These are phyloP conservation scores for Thelonectria discophora DNA, from an alignment of 2,329 filamentous ascomycete genomes.

Conservation along the genomic window DNA sequence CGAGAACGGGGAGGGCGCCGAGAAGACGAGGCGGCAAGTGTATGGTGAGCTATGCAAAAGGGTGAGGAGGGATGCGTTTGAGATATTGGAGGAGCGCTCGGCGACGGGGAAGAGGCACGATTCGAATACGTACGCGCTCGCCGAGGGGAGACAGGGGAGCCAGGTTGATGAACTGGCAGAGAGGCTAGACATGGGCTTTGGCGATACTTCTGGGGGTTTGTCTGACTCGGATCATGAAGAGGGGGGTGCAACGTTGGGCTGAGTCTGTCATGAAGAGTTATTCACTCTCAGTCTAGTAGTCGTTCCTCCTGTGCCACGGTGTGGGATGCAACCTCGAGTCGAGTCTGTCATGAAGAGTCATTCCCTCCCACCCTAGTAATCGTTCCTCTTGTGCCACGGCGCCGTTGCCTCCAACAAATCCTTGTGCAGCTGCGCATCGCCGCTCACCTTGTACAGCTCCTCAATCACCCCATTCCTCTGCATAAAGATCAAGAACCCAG, in stretches of 20 bases:
- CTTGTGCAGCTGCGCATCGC: slow-evolving; percentile 51
- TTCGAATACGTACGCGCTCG: slow-evolving; percentile 41
- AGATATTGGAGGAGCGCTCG: slow-evolving; percentile 41
- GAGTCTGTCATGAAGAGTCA: background rate
- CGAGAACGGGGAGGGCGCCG: slow-evolving; percentile 10
- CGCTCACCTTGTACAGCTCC: slow-evolving; percentile 48
- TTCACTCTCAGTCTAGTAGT: slow-evolving; percentile 42
- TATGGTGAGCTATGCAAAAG: slow-evolving; percentile 40
- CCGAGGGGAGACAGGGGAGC: slow-evolving; percentile 20
- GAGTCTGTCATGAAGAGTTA: background rate
- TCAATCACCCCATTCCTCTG: slow-evolving; percentile 47
- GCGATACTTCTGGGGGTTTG: background rate
- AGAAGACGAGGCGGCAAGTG: slow-evolving; percentile 31
- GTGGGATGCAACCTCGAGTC: slow-evolving; percentile 25
- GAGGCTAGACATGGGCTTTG: slow-evolving; percentile 21
- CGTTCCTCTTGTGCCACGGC: slow-evolving; percentile 53
- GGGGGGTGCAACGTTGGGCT: slow-evolving; percentile 20
- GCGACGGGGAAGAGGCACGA: slow-evolving; percentile 43
- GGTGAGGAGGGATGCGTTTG: slow-evolving; percentile 43
- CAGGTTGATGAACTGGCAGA: slow-evolving; percentile 32
- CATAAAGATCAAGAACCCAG: slow-evolving; percentile 56
- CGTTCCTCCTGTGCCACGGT: slow-evolving; percentile 53
- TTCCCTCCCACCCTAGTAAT: slow-evolving; percentile 41
- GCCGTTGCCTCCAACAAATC: slow-evolving; percentile 51
- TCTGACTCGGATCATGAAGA: slow-evolving; percentile 34